These are phyloP conservation scores for Marasmius fiardii DNA, from an alignment of 1,284 basidiomycete genomes.

Conservation along the genomic window DNA sequence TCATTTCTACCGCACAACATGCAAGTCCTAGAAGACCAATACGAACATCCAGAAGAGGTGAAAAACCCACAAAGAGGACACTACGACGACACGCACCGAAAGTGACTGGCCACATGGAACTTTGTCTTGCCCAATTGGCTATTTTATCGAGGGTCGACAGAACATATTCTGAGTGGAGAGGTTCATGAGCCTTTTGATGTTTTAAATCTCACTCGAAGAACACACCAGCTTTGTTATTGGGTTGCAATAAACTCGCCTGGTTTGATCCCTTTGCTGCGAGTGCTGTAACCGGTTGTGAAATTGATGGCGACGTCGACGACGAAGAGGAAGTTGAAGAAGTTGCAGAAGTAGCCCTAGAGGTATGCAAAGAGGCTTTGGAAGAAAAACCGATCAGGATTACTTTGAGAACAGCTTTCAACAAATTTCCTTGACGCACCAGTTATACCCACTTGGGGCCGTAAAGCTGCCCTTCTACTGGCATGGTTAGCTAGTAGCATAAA, in stretches of 20 bases:
- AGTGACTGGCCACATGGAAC: constrained; percentile 99
- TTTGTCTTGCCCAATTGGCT: constrained; percentile 96
- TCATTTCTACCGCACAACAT: constrained; percentile 99
- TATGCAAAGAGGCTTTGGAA: constrained; percentile 50
- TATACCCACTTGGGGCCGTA: constrained; percentile 43
- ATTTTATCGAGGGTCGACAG: constrained; percentile 96
- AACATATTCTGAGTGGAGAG: constrained; percentile 79
- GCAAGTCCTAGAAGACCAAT: constrained; percentile 69
- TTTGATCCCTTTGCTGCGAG: constrained; percentile 79
- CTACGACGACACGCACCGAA: constrained; percentile 58
- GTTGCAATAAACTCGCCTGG: constrained; percentile 84
- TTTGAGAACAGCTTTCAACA: not conserved
- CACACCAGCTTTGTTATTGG: constrained; percentile 86
- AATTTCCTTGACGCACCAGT: constrained; percentile 32
- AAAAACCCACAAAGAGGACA: constrained; percentile 5
- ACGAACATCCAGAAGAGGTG: constrained; percentile 1
- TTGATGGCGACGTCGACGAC: constrained; percentile 36
- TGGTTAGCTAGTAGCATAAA: constrained; percentile 31
- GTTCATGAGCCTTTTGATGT: not conserved
- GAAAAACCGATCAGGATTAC: constrained; percentile 2
- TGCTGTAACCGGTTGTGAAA: constrained; percentile 52
- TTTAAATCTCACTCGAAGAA: constrained; percentile 13
- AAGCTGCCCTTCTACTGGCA: constrained; percentile 42
- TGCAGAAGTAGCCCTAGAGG: constrained; percentile 32
- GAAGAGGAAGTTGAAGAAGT: constrained; percentile 28